A percentile compares a stretch with the other conserved stretches of the same genome.
phyloP scores from a whole-genome alignment of 306 rosid species.

The Canavalia ensiformis region DNA sequence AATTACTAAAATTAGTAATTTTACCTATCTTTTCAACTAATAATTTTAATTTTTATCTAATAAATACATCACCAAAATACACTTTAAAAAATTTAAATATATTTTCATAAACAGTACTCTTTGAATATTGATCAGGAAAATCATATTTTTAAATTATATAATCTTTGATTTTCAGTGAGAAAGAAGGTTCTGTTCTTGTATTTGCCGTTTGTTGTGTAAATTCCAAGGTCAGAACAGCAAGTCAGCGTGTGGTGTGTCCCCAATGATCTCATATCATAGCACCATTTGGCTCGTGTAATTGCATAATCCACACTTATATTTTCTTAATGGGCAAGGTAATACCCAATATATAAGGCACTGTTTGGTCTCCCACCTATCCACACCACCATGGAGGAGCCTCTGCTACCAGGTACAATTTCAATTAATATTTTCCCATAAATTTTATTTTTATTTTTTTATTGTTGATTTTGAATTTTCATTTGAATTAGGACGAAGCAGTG shows the following conservation, averaged over 20 bases:
- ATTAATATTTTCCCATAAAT: background rate
- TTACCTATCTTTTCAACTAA: too few species aligned
- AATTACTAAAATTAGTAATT: too few species aligned
- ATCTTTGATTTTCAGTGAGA: background rate
- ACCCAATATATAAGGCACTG: constrained; percentile 35
- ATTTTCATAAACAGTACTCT: too few species aligned
- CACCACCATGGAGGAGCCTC: constrained; percentile 72
- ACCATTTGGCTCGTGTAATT: constrained; percentile 34
- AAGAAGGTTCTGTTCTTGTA: background rate
- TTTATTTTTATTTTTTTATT: constrained; percentile 23
- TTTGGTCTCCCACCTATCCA: background rate
- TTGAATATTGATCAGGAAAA: too few species aligned
- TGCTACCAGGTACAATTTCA: constrained; percentile 69
- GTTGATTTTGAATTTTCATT: constrained; percentile 14
- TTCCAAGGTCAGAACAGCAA: background rate
- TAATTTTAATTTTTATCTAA: too few species aligned
- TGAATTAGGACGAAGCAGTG: constrained; percentile 62
- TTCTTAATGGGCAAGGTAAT: constrained; percentile 55
- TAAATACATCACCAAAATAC: too few species aligned
- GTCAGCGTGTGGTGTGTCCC: constrained; percentile 34
- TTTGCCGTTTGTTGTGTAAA: background rate
- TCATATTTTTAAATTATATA: too few species aligned
- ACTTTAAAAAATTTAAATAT: too few species aligned
- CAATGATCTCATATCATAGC: background rate
- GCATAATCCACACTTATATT: constrained; percentile 42